Evolutionary conservation across 2,329 filamentous ascomycete genomes (phyloP), one percentile per base, ranked within the genome.

Genomic region (Xylaria sp.): DNA sequence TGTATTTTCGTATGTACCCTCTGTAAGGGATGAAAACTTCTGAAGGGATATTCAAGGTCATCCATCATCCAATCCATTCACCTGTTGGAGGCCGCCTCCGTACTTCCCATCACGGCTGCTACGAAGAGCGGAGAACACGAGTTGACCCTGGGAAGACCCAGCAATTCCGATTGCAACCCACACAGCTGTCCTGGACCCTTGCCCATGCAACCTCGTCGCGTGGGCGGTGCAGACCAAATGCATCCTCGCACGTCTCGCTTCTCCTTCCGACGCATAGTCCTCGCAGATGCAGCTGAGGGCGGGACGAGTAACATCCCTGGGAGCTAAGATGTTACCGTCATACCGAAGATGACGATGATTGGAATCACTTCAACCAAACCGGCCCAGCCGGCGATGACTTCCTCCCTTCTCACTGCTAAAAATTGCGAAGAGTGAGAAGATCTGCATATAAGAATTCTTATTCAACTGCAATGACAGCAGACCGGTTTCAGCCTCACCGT

Each of bases 141-240:
- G 18, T 31, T 58, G 39, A 66, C 57, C 51, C 37, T 51, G 57
- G 8, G 34, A 31, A 37, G 23, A 39, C 44, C 41, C 34, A 34
- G 44, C 41, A 61, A 64, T 28, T 62, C 52, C 67, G 64, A 69
- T 63, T 70, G 67, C 51, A 60, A 70, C 67, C 56, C 50, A 50
- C 50, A 44, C 44, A 31, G 63, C 52, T 52, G 51, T 31, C 10
- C 20, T 54, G 31, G 48, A 67, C 46, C 64, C 67, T 63, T 28
- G 50, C 41, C 37, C 62, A 70, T 72, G 69, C 65, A 66, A 70
- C 69, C 57, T 70, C 69, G 62, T 31, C 69, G 69, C 69, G 69
- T 72, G 69, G 67, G 69, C 67, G 25, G 57, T 60, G 67, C 68
- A 67, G 64, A 59, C 23, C 34, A 37, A 37, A 61, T 57, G 60